Percentiles rank a stretch among this genome's conserved stretches.
Conservation (phyloP, 1,284 basidiomycete genomes). For the Entoloma clypeatum region DNA sequence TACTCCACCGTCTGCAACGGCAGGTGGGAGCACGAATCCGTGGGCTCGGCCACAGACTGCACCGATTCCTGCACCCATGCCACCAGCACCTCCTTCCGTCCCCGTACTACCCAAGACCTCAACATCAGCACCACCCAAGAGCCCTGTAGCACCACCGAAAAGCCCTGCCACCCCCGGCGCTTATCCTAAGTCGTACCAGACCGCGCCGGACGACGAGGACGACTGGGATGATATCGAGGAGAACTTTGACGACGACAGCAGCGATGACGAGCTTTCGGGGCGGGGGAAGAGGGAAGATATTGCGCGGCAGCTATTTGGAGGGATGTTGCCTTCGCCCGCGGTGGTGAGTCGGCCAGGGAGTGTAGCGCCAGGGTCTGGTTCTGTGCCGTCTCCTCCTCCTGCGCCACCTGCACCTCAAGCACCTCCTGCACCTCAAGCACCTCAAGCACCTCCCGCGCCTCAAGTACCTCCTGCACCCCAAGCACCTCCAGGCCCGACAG, state of each 20-base stretch:
- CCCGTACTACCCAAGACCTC: too few relatives aligned
- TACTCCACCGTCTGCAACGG: constrained; percentile 28
- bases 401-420: constrained; percentile 34
- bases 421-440: constrained; percentile 30
- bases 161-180: constrained; percentile 50
- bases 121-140: constrained; percentile 39
- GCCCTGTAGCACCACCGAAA: constrained; percentile 39
- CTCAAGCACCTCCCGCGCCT: constrained; percentile 34
- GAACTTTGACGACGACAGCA: constrained; percentile 67
- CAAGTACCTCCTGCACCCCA: constrained; percentile 36
- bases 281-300: constrained; percentile 68
- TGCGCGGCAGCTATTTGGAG: constrained; percentile 76
- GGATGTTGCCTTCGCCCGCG: constrained; percentile 47
- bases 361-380: constrained; percentile 33
- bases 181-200: constrained; percentile 48
- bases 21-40: constrained; percentile 52
- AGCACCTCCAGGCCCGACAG: constrained; percentile 30
- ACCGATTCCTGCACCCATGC: constrained; percentile 34
- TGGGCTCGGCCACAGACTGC: constrained; percentile 51
- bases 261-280: constrained; percentile 73
- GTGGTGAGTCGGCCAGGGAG: constrained; percentile 28
- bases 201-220: constrained; percentile 65
- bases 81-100: too few relatives aligned
- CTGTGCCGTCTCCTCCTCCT: constrained; percentile 29
- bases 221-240: constrained; percentile 87